Conservation (phyloP, 176 grass and related monocot genomes). For the Puya raimondii region DNA sequence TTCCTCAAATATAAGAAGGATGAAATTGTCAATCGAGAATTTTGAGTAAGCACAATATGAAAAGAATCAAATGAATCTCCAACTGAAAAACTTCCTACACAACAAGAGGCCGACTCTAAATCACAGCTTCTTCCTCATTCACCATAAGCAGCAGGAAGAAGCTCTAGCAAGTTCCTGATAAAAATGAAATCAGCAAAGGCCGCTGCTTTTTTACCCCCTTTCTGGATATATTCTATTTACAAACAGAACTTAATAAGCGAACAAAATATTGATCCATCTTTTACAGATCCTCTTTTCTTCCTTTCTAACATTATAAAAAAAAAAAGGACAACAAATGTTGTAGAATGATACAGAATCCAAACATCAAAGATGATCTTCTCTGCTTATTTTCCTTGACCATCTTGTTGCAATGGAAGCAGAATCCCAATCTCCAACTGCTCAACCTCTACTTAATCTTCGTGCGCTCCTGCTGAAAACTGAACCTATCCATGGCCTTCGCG, state of each 20-base stretch:
- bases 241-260: slow-evolving; percentile 24
- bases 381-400: slow-evolving; percentile 11
- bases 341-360: not conserved
- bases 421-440: slow-evolving; percentile 8
- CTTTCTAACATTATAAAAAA: not conserved
- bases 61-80: not conserved
- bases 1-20: not conserved
- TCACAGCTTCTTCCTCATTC: slow-evolving; percentile 4
- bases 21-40: not conserved
- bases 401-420: slow-evolving; percentile 2
- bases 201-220: slow-evolving; percentile 10
- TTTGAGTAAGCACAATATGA: not conserved
- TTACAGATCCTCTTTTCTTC: not conserved
- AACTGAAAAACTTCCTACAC: not conserved
- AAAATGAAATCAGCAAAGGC: slow-evolving; percentile 11
- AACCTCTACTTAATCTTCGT: slow-evolving; percentile 3
- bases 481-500: not conserved
- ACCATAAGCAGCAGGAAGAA: not conserved
- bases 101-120: not conserved
- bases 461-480: slow-evolving; percentile 14
- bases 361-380: slow-evolving; percentile 10
- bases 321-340: not conserved
- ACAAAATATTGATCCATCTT: slow-evolving; percentile 10
- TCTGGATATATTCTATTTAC: slow-evolving; percentile 30
- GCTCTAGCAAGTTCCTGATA: not conserved